Evolutionary conservation across 23 red algal species (phyloP).

Genomic region (Cyanidiococcus yangmingshanensis): DNA sequence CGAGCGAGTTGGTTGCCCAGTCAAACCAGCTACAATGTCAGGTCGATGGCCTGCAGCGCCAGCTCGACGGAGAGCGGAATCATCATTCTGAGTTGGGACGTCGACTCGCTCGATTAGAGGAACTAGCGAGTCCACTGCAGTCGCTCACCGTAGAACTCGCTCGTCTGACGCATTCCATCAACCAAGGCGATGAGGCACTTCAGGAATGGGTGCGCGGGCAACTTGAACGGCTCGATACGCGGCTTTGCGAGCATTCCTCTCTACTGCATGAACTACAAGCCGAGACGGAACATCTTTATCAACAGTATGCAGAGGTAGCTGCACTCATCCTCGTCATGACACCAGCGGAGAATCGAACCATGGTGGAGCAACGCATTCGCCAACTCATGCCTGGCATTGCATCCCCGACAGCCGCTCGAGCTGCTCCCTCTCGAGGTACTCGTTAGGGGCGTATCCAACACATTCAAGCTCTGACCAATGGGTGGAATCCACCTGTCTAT

Average conservation of each 20-base stretch:
- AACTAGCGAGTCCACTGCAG: not conserved
- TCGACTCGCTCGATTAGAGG: not conserved
- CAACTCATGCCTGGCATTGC: not conserved
- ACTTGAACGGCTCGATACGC: not conserved
- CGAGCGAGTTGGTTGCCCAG: not conserved
- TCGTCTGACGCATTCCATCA: not conserved
- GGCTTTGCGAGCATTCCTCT: not conserved
- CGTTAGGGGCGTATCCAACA: too few relatives aligned
- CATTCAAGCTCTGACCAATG: too few relatives aligned
- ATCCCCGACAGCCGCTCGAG: too few relatives aligned
- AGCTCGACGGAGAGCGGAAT: not conserved
- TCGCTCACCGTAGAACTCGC: not conserved
- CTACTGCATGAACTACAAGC: not conserved
- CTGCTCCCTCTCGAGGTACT: too few relatives aligned
- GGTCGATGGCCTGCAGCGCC: not conserved
- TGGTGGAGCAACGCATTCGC: not conserved
- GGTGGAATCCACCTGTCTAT: too few relatives aligned
- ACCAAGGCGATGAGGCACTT: not conserved
- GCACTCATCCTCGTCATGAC: not conserved
- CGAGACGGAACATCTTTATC: not conserved
- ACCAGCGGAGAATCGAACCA: not conserved
- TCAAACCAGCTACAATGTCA: not conserved
- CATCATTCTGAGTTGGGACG: not conserved
- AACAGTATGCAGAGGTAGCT: slow-evolving; percentile 1
- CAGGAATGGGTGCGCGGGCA: slow-evolving; percentile 10